Evolutionary conservation across 495 filamentous ascomycete species (phyloP).

Genomic region (Penicillium bialowiezense): DNA sequence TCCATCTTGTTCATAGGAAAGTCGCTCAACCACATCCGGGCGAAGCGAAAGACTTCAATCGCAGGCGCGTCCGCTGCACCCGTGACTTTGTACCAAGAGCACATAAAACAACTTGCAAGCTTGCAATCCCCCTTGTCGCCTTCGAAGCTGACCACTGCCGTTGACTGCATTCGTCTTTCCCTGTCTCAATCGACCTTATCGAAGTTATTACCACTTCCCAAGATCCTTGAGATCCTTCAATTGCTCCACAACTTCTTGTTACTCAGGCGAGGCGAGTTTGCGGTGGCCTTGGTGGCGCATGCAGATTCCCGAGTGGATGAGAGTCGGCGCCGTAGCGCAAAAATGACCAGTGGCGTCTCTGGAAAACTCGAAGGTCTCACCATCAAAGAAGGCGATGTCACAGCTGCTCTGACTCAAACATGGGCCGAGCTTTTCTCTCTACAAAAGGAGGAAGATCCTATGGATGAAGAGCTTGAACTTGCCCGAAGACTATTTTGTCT

Average conservation of each 20-base stretch:
- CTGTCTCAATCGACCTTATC: constrained; percentile 79
- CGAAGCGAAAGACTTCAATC: constrained; percentile 39
- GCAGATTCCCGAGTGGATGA: constrained; percentile 71
- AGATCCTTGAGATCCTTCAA: constrained; percentile 71
- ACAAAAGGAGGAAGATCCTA: constrained; percentile 68
- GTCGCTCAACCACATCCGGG: constrained; percentile 76
- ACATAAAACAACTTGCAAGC: constrained; percentile 68
- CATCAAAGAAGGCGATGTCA: constrained; percentile 85
- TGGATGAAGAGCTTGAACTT: constrained; percentile 73
- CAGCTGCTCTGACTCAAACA: constrained; percentile 65
- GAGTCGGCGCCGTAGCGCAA: constrained; percentile 33
- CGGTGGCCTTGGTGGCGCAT: constrained; percentile 76
- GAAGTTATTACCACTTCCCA: constrained; percentile 70
- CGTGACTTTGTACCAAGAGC: constrained; percentile 64
- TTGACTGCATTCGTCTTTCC: constrained; percentile 73
- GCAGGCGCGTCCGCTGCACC: constrained; percentile 41
- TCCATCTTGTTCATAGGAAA: constrained; percentile 91
- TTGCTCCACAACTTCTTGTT: constrained; percentile 85
- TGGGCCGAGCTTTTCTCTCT: constrained; percentile 75
- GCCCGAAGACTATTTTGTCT: constrained; percentile 74
- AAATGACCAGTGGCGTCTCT: constrained; percentile 21
- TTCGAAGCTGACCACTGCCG: constrained; percentile 63
- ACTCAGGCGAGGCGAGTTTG: constrained; percentile 86
- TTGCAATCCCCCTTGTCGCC: constrained; percentile 71
- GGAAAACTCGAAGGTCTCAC: constrained; percentile 52